Evolutionary conservation across 176 grass and related monocot genomes (phyloP), one percentile per base, ranked within the genome.

Genomic region (Neostapfia colusana): DNA sequence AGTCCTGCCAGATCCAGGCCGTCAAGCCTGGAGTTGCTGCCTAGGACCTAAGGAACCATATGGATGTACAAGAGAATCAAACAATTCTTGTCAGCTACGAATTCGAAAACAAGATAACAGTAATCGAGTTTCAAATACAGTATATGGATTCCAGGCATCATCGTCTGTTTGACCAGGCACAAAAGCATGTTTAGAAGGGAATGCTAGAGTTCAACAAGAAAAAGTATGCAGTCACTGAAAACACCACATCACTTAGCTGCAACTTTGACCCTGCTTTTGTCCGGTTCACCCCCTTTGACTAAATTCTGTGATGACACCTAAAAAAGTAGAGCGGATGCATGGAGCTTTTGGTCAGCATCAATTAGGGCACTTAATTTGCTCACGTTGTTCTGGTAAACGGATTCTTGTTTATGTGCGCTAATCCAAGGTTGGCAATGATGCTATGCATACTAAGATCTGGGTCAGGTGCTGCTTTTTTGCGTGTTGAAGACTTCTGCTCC

Each of bases 241-340:
- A 72, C 40, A 67, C 60, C 45, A 65, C 28, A 18, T 57, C 57
- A 38, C 21, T 14, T 28, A 63, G 26, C 64, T 23, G 37, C 48
- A 72, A 21, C 45, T 20, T 27, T 79, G 67, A 73, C 67, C 37
- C 43, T 69, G 44, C 75, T 74, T 83, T 88, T 75, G 69, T 79
- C 75, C 16, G n/a, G 63, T 53, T 88, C 69, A 70, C n/a, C 63
- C 75, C 69, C 24, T 69, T 75, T 79, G 75, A 75, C 63, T 10
- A 74, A 41, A 23, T n/a, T 65, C 25, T 39, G 18, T 10, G 27
- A 37, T 65, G 68, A 12, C 4, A 24, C 73, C 48, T 57, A n/a
- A 73, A 73, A 31, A 0, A n/a, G 51, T 27, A 74, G 72, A 21
- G 57, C n/a, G n/a, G n/a, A n/a, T 10, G 54, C 39, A 71, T 36